Conservation (phyloP, 2,329 filamentous ascomycete genomes). For the Ilyonectria mors-panacis region DNA sequence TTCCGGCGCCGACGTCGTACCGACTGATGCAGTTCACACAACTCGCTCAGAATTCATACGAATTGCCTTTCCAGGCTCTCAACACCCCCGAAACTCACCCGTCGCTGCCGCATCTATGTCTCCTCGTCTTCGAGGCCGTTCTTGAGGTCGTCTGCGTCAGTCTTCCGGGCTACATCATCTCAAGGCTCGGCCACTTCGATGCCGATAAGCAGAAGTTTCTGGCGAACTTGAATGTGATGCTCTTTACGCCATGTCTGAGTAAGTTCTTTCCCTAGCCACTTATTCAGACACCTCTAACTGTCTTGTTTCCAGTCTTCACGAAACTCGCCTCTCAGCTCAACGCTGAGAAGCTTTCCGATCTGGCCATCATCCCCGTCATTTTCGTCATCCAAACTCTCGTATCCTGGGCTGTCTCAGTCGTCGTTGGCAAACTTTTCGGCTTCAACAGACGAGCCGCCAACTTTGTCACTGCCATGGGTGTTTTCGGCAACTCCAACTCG, state of each 20-base stretch:
- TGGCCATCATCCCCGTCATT: conserved; percentile 95
- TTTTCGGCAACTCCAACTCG: conserved; percentile 99
- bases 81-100: conserved; percentile 71
- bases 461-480: conserved; percentile 96
- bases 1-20: conserved; percentile 61
- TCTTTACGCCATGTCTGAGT: conserved; percentile 98
- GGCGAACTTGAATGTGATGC: conserved; percentile 94
- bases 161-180: conserved; percentile 93
- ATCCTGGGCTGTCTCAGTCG: conserved; percentile 82
- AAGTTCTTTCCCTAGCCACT: conserved; percentile 54
- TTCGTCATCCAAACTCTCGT: conserved; percentile 90
- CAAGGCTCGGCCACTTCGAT: conserved; percentile 91
- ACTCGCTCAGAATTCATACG: conserved; percentile 57
- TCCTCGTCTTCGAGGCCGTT: conserved; percentile 95
- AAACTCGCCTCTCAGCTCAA: conserved; percentile 96
- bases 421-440: conserved; percentile 81
- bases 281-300: conserved; percentile 36
- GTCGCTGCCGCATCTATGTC: conserved; percentile 76
- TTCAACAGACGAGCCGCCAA: conserved; percentile 91
- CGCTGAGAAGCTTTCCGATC: conserved; percentile 88
- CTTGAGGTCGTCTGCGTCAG: conserved; percentile 96
- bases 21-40: conserved; percentile 58
- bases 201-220: conserved; percentile 97
- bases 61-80: conserved; percentile 60
- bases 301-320: conserved; percentile 80